A percentile compares a stretch with the other conserved stretches of the same genome.
Evolutionary conservation across 768 basidiomycete species (phyloP).

Genomic region (Hygrophorus pudorinus): DNA sequence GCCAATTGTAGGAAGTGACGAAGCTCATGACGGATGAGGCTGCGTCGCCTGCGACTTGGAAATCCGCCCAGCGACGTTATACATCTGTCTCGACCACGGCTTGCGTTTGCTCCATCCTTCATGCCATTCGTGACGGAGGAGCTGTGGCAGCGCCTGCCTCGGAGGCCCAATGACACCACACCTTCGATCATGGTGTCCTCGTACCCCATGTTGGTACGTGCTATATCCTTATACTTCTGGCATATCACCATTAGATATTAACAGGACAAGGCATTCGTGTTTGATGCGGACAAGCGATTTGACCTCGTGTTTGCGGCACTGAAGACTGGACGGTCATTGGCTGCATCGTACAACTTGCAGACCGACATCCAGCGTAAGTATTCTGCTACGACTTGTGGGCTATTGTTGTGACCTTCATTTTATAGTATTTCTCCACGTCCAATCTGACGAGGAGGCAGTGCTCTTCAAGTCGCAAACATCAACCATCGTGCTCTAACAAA

Average conservation of each 20-base stretch:
- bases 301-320: slow-evolving; percentile 76
- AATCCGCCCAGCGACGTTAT: slow-evolving; percentile 89
- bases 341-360: slow-evolving; percentile 84
- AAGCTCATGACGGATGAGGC: slow-evolving; percentile 91
- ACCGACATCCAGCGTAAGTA: slow-evolving; percentile 69
- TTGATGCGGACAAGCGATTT: slow-evolving; percentile 73
- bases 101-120: slow-evolving; percentile 87
- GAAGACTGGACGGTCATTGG: slow-evolving; percentile 72
- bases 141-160: slow-evolving; percentile 92
- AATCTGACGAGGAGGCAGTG: slow-evolving; percentile 47
- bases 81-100: slow-evolving; percentile 88
- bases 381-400: too few relatives aligned
- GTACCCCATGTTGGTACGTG: slow-evolving; percentile 72
- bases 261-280: slow-evolving; percentile 53
- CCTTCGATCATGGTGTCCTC: slow-evolving; percentile 84
- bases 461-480: slow-evolving; percentile 65
- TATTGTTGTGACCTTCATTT: slow-evolving; percentile 3
- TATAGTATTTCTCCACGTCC: slow-evolving; percentile 70
- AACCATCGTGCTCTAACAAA: slow-evolving; percentile 80
- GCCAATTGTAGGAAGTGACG: slow-evolving; percentile 75
- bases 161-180: slow-evolving; percentile 71
- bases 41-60: slow-evolving; percentile 47
- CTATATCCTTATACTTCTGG: background rate
- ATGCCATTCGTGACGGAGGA: slow-evolving; percentile 99
- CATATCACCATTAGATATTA: background rate